Evolutionary conservation across 2,329 filamentous ascomycete genomes (phyloP).

Genomic region (Iodosphaeria phyllophila): DNA sequence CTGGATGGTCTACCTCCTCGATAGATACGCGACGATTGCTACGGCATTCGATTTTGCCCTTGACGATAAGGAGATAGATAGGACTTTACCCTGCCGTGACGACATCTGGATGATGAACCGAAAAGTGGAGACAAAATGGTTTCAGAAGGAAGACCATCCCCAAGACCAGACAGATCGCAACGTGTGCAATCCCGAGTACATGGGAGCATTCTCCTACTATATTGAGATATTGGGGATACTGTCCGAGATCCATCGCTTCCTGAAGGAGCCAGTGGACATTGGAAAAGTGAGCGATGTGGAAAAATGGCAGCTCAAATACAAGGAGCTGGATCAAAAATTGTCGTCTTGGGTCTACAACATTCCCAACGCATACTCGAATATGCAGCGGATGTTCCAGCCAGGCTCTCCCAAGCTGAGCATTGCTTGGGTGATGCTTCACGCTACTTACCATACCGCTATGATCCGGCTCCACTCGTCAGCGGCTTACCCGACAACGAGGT

Average conservation of each 20-base stretch:
- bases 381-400: conserved; percentile 57
- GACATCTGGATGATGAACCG: conserved; percentile 73
- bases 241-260: conserved; percentile 71
- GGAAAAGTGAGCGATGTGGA: conserved; percentile 70
- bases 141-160: conserved; percentile 32
- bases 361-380: conserved; percentile 69
- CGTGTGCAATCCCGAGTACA: conserved; percentile 55
- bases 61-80: conserved; percentile 77
- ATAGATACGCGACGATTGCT: conserved; percentile 76
- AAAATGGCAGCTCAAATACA: conserved; percentile 74
- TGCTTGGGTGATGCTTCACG: conserved; percentile 80
- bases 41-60: conserved; percentile 86
- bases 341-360: conserved; percentile 71
- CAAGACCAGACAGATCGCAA: conserved; percentile 36
- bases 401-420: conserved; percentile 56
- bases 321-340: conserved; percentile 63
- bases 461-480: conserved; percentile 85
- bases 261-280: conserved; percentile 82
- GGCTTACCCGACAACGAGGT: conserved; percentile 77
- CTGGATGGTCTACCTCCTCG: conserved; percentile 86
- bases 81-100: conserved; percentile 71
- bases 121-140: conserved; percentile 71
- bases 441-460: conserved; percentile 75
- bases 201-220: conserved; percentile 79
- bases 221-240: conserved; percentile 78